phyloP scores from a whole-genome alignment of 2,329 filamentous ascomycete species.

The Cercospora zeina region DNA sequence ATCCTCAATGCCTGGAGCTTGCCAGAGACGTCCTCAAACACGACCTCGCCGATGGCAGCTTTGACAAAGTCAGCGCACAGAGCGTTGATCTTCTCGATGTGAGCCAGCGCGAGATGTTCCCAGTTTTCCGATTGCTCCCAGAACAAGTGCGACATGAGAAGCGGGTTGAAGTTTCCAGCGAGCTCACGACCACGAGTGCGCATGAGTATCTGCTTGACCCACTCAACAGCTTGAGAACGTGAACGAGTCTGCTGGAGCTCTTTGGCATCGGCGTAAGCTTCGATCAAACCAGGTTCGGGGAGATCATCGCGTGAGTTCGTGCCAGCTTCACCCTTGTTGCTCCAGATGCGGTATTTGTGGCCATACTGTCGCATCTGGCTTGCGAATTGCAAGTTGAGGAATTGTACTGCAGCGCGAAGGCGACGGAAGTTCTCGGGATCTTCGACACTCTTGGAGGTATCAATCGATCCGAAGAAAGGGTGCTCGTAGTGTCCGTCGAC shows the following conservation, averaged over 20 bases:
- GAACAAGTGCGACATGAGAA: constrained; percentile 62
- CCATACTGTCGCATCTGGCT: constrained; percentile 48
- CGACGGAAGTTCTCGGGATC: constrained; percentile 44
- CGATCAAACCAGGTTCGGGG: constrained; percentile 24
- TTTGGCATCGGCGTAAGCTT: constrained; percentile 23
- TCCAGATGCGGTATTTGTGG: constrained; percentile 43
- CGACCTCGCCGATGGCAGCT: constrained; percentile 33
- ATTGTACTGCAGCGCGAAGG: constrained; percentile 58
- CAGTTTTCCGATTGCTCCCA: constrained; percentile 59
- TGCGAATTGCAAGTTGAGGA: constrained; percentile 52
- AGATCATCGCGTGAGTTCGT: constrained; percentile 24
- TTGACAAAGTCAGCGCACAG: constrained; percentile 43
- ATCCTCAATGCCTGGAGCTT: constrained; percentile 35
- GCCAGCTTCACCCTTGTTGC: constrained; percentile 16
- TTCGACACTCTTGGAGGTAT: constrained; percentile 24
- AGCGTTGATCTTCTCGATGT: constrained; percentile 43
- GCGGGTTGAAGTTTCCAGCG: constrained; percentile 61
- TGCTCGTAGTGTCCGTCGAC: constrained; percentile 56
- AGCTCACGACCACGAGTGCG: constrained; percentile 58
- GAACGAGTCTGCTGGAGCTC: constrained; percentile 31
- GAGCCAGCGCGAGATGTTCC: constrained; percentile 45
- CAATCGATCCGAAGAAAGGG: constrained; percentile 52
- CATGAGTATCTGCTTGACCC: constrained; percentile 62
- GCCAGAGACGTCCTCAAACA: not conserved
- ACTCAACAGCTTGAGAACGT: constrained; percentile 44